Base-by-base conservation (phyloP, 371 early-diverging fungal species). In the Mucor indicus region DNA sequence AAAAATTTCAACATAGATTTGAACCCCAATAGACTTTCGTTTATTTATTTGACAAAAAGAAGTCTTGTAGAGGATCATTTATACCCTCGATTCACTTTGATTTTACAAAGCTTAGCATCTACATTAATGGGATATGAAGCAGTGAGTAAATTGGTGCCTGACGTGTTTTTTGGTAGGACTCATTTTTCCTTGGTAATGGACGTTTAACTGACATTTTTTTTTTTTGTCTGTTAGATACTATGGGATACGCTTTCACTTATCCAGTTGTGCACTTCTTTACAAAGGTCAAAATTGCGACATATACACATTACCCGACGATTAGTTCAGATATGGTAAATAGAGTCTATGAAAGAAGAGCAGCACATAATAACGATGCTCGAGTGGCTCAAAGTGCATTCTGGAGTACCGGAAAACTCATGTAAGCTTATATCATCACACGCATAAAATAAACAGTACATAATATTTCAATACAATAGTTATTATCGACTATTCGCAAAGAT, bases 251-350 rank as follows among this genome's bases (percentile, higher is more conserved):
- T 9, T 96, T 97, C 52, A 89, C 89, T 1, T 95, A 91, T 58
- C 97, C 96, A 4, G 30, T 93, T 2, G 87, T 87, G 0, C 77
- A 78, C 53, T 51, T 74, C 24, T 48, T 92, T n/a, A 74, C 79
- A 13, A 67, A 77, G 0, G 67, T 72, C 55, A 79, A 67, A 35
- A 83, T 96, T 10, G 84, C 85, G 2, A 81, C 95, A 1, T 98
- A 98, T 58, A 90, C 91, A 11, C 98, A 98, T 63, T 98, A 98
- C 51, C 98, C 98, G 2, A 85, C 89, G 3, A 92, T 98, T 45
- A 88, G 94, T 55, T 83, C 93, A n/a, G 98, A 98, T 55, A 97
- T 98, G 98, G 73, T 93, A 7, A 65, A 78, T 3, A 81, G 78
- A 25, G 92, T 98, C 3, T 73, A 82, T 33, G 79, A 82, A 38